Evolutionary conservation across 1,284 basidiomycete species (phyloP).

Genomic region (Bjerkandera adusta): DNA sequence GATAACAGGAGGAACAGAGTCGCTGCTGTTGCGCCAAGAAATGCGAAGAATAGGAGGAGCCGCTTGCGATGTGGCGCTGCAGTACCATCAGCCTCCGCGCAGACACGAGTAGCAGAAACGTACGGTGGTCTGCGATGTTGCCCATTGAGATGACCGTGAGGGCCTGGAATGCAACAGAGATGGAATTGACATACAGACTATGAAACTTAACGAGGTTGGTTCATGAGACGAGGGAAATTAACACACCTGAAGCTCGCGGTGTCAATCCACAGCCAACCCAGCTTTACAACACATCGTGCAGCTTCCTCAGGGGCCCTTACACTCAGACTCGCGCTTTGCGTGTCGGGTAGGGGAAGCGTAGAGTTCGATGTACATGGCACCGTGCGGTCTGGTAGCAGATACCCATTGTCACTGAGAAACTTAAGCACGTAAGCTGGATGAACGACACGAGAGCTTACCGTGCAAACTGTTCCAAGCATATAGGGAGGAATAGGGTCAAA

Average conservation of each 20-base stretch:
- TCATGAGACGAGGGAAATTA: not conserved
- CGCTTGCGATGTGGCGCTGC: constrained; percentile 78
- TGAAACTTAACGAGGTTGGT: constrained; percentile 4
- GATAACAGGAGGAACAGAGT: constrained; percentile 73
- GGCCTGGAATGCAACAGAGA: constrained; percentile 84
- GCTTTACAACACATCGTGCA: constrained; percentile 66
- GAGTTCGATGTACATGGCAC: constrained; percentile 41
- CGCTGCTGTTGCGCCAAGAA: constrained; percentile 64
- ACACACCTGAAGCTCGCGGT: constrained; percentile 84
- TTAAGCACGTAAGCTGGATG: not conserved
- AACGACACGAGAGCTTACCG: constrained; percentile 17
- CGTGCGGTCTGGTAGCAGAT: constrained; percentile 59
- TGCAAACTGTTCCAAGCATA: constrained; percentile 81
- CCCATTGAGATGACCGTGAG: constrained; percentile 90
- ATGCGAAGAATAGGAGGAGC: constrained; percentile 73
- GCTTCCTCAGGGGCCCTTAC: constrained; percentile 29
- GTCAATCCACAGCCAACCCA: constrained; percentile 82
- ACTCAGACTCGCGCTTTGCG: not conserved
- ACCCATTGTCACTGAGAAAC: constrained; percentile 67
- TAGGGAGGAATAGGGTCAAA: constrained; percentile 76
- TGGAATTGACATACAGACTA: constrained; percentile 85
- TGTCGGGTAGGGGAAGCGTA: constrained; percentile 12
- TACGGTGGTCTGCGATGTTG: constrained; percentile 83
- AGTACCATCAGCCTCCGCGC: not conserved
- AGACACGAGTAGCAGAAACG: constrained; percentile 34